Evolutionary conservation across 371 early-diverging fungal genomes (phyloP).

Genomic region (Smittium culicis): DNA sequence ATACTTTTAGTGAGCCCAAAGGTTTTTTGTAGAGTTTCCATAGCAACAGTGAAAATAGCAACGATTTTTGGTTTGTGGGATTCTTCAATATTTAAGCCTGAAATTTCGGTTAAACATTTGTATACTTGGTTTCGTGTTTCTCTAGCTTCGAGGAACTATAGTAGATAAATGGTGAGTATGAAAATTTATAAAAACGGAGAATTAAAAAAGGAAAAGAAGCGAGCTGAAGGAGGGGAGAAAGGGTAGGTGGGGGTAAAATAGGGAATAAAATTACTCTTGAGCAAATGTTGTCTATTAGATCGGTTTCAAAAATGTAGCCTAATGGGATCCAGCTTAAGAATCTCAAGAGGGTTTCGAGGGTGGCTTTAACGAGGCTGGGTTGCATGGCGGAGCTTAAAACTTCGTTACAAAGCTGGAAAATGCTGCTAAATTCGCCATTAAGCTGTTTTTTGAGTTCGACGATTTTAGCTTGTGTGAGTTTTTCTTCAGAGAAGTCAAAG

Average conservation of each 20-base stretch:
- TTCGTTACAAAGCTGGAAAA: constrained; percentile 90
- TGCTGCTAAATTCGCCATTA: constrained; percentile 88
- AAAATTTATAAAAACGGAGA: constrained; percentile 1
- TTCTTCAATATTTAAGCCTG: constrained; percentile 53
- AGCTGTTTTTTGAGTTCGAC: constrained; percentile 85
- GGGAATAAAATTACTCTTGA: constrained; percentile 33
- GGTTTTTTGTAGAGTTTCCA: constrained; percentile 37
- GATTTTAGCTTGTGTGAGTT: constrained; percentile 91
- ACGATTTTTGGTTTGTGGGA: constrained; percentile 73
- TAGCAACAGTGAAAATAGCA: constrained; percentile 59
- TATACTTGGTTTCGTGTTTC: constrained; percentile 84
- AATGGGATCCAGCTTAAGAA: constrained; percentile 96
- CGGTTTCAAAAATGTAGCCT: constrained; percentile 92
- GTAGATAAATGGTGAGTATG: constrained; percentile 13
- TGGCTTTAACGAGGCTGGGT: constrained; percentile 75
- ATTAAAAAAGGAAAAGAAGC: constrained; percentile 4
- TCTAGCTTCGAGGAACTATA: constrained; percentile 57
- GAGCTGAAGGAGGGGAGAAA: too few relatives aligned
- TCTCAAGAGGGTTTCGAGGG: constrained; percentile 80
- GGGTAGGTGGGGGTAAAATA: too few relatives aligned
- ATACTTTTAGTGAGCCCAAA: constrained; percentile 15
- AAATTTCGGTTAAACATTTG: constrained; percentile 91
- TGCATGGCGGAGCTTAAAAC: constrained; percentile 85
- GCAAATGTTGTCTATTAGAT: constrained; percentile 72
- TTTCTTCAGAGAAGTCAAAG: constrained; percentile 94